phyloP scores from a whole-genome alignment of 2,329 filamentous ascomycete genomes.

The Colletotrichum brevisporum region DNA sequence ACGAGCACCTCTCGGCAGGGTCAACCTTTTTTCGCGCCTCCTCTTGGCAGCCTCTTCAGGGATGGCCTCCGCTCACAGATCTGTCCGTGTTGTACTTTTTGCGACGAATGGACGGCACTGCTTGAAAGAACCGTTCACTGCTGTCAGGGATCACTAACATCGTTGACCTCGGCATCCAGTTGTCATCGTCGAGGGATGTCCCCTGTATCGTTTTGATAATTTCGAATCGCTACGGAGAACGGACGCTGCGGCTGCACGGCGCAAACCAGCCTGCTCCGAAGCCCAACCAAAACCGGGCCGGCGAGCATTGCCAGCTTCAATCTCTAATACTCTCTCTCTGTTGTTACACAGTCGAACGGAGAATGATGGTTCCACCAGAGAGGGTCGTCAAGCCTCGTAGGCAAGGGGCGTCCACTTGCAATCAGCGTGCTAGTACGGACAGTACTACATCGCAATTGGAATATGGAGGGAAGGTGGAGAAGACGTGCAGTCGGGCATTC shows the following conservation, averaged over 20 bases:
- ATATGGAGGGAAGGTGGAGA: conserved; percentile 23
- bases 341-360: conserved; percentile 10
- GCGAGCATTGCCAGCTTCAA: conserved; percentile 21
- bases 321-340: background rate
- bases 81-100: conserved; percentile 33
- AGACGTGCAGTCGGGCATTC: conserved; percentile 28
- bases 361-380: conserved; percentile 22
- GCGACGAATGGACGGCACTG: conserved; percentile 13
- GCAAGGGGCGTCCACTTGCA: conserved; percentile 25
- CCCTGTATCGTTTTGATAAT: conserved; percentile 3
- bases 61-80: conserved; percentile 34
- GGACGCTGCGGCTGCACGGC: background rate
- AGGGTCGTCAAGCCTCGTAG: conserved; percentile 18
- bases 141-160: conserved; percentile 23
- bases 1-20: conserved; percentile 8
- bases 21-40: conserved; percentile 19
- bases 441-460: conserved; percentile 27
- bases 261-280: background rate
- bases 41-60: conserved; percentile 21
- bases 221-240: conserved; percentile 9
- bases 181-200: background rate
- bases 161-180: conserved; percentile 12
- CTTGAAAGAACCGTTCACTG: conserved; percentile 25
- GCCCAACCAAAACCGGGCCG: conserved; percentile 5
- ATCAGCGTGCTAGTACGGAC: conserved; percentile 15